A percentile compares a stretch with the other conserved stretches of the same genome.
phyloP scores from a whole-genome alignment of 2,329 filamentous ascomycete species.

The Ophiocordyceps sinensis region DNA sequence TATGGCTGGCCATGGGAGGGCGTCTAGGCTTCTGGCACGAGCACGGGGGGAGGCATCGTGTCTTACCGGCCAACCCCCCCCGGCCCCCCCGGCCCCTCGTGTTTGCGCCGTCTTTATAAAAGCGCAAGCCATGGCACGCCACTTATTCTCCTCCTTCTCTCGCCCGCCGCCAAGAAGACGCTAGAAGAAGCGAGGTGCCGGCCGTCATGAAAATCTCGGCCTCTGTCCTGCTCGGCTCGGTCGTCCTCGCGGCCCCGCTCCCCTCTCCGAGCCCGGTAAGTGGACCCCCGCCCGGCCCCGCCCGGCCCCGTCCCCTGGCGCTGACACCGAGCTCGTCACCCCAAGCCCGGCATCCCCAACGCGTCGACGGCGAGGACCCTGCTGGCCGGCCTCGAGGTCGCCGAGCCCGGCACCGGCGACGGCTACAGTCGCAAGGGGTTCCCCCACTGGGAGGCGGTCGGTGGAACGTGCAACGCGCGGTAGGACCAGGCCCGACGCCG shows the following conservation, averaged over 20 bases:
- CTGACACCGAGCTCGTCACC: neutral
- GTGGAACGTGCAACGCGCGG: constrained; percentile 55
- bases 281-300: too few species aligned
- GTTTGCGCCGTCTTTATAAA: too few species aligned
- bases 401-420: constrained; percentile 34
- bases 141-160: neutral
- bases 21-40: too few species aligned
- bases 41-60: too few species aligned
- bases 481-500: constrained; percentile 8
- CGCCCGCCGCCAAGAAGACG: neutral
- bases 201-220: neutral
- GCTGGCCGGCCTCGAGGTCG: constrained; percentile 44
- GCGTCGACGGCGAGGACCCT: constrained; percentile 39
- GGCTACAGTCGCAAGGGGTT: constrained; percentile 55
- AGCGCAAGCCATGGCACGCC: too few species aligned
- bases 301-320: too few species aligned
- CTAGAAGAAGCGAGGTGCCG: neutral
- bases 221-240: neutral
- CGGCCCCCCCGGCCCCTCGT: too few species aligned
- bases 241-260: constrained; percentile 14
- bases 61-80: too few species aligned
- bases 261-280: too few species aligned
- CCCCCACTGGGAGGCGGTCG: constrained; percentile 54
- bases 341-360: constrained; percentile 48
- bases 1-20: too few species aligned